Conservation (phyloP, 345 rosid genomes). For the Cardiospermum halicacabum region DNA sequence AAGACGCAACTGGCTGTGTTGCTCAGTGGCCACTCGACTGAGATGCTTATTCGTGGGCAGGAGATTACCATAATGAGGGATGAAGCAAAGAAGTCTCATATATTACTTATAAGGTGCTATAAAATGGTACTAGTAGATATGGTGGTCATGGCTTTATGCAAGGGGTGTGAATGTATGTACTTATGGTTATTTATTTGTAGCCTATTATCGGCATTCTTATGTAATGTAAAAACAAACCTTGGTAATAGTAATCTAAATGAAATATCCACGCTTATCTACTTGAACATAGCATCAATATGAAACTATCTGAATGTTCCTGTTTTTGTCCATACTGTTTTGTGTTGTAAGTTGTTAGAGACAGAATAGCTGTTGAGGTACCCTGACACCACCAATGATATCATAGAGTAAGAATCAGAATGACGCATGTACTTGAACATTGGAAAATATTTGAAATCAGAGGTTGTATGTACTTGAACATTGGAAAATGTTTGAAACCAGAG, state of each 20-base stretch:
- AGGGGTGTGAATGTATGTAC: neutral
- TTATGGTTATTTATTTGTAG: neutral
- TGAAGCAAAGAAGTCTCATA: neutral
- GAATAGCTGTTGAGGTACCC: too few species aligned
- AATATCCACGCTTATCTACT: neutral
- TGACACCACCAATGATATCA: too few species aligned
- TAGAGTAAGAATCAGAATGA: too few species aligned
- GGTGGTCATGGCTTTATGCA: neutral
- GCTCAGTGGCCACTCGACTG: neutral
- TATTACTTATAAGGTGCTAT: constrained; percentile 2
- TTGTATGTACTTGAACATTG: too few species aligned
- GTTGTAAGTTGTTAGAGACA: too few species aligned
- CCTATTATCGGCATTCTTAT: constrained; percentile 4
- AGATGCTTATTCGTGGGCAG: neutral
- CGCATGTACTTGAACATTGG: too few species aligned
- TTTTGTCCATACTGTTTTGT: too few species aligned
- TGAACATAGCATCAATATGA: neutral
- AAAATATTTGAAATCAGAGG: too few species aligned
- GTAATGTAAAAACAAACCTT: neutral
- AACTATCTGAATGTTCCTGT: too few species aligned
- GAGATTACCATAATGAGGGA: constrained; percentile 15
- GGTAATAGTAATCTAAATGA: neutral
- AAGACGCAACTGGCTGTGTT: constrained; percentile 8
- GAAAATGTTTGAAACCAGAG: too few species aligned
- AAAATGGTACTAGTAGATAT: neutral